A percentile compares a stretch with the other conserved stretches of the same genome.
These are phyloP conservation scores for Fusarium dimerum DNA, from an alignment of 2,329 filamentous ascomycete species.

Conservation along the genomic window DNA sequence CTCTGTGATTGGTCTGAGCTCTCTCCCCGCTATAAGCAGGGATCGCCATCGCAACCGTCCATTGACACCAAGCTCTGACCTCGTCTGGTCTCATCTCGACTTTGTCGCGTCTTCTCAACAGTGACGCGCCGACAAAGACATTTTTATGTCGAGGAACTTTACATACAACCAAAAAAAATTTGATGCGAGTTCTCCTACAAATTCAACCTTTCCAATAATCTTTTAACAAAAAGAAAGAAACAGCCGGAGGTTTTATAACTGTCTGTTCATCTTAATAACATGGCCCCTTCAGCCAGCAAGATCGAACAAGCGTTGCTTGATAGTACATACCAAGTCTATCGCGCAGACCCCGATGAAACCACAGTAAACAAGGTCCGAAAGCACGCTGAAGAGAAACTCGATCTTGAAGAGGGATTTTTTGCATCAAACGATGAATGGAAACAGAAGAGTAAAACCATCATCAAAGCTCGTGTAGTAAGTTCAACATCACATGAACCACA, in stretches of 20 bases:
- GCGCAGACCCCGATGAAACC: slow-evolving; percentile 45
- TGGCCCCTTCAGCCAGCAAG: slow-evolving; percentile 43
- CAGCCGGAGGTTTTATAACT: no score
- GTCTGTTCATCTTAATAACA: slow-evolving; percentile 18
- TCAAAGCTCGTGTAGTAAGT: slow-evolving; percentile 57
- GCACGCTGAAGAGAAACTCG: slow-evolving; percentile 49
- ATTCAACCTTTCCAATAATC: no score
- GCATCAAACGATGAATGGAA: slow-evolving; percentile 52
- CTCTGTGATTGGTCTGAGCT: slow-evolving; percentile 22
- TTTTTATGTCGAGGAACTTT: neutral
- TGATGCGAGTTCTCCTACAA: neutral
- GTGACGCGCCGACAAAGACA: slow-evolving; percentile 1
- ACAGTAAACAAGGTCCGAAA: slow-evolving; percentile 61
- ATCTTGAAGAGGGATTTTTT: slow-evolving; percentile 54
- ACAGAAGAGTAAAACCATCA: slow-evolving; percentile 57
- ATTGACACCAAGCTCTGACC: neutral
- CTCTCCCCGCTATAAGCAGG: slow-evolving; percentile 13
- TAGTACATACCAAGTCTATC: slow-evolving; percentile 49
- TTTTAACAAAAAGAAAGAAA: no score
- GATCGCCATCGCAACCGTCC: slow-evolving; percentile 14
- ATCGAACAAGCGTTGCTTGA: slow-evolving; percentile 49
- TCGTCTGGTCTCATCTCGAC: slow-evolving; percentile 12
- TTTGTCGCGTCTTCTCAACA: slow-evolving; percentile 18
- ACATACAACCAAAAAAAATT: neutral
- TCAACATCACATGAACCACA: neutral